Base-by-base conservation (phyloP, 345 rosid genomes). In the Cardamine chenopodiifolia region DNA sequence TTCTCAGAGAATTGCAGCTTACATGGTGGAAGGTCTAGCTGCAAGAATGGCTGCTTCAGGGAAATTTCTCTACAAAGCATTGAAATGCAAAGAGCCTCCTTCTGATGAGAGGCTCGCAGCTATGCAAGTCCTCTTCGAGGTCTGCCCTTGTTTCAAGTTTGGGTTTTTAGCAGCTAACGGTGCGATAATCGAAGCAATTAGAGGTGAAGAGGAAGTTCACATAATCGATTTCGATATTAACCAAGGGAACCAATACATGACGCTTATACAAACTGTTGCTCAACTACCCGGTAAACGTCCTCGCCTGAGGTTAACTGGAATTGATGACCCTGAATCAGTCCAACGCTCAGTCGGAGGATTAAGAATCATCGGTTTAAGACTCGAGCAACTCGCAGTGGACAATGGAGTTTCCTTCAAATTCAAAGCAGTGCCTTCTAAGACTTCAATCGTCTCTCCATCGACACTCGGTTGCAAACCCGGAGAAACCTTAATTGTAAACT, bases 21-120 rank as follows among this genome's bases (percentile, higher is more conserved):
- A 95, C 87, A 92, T 92, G 98, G 91, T 90, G 5, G 99, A 95
- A 87, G 97, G 99, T 58, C 86, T 95, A 70, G 99, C 96, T 18
- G 99, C 99, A 54, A 87, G 93, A 48, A 84, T 95, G 90, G 96
- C 97, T 75, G 81, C 86, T 37, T 92, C 99, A 20, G 99, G 99
- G 19, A 95, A 84, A 68, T 87, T 71, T 58, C 88, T 95, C 13
- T 95, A 95, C 78, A 90, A 78, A 82, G 87, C 99, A 63, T 78
- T 95, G 70, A 95, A 84, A 82, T 95, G 99, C 87, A 95, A 95
- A 81, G 99, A 92, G 80, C 97, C 99, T 70, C 99, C 99, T 66
- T 85, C 97, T 18, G 83, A 83, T 35, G 97, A 95, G 74, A 86
- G 97, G 81, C 96, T 95, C 28, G 97, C 99, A 50, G 99, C 99